phyloP scores from a whole-genome alignment of 768 basidiomycete genomes.

The Gloeostereum incarnatum region DNA sequence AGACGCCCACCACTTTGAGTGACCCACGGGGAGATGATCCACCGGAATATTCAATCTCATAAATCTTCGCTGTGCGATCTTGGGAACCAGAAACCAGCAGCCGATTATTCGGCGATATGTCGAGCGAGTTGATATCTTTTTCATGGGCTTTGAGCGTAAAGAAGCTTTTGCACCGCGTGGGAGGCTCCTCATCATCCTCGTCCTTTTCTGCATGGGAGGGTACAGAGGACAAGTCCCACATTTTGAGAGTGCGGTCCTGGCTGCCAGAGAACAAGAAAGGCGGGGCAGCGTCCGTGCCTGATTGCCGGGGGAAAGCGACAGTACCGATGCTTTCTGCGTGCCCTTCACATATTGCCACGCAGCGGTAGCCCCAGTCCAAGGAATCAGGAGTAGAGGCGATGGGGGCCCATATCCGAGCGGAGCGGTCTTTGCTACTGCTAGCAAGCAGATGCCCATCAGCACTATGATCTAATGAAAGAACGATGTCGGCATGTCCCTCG shows the following conservation, averaged over 20 bases:
- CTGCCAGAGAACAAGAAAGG: slow-evolving; percentile 90
- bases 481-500: slow-evolving; percentile 85
- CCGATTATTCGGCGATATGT: slow-evolving; percentile 83
- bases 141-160: slow-evolving; percentile 90
- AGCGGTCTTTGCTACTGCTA: slow-evolving; percentile 88
- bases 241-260: slow-evolving; percentile 96
- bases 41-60: slow-evolving; percentile 55
- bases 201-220: slow-evolving; percentile 19
- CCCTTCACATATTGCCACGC: slow-evolving; percentile 84
- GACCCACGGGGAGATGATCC: slow-evolving; percentile 49
- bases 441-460: slow-evolving; percentile 64
- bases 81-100: slow-evolving; percentile 92
- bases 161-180: slow-evolving; percentile 60
- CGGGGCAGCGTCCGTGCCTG: slow-evolving; percentile 20
- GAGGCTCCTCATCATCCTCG: no score
- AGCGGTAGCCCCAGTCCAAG: slow-evolving; percentile 48
- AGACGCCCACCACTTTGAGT: slow-evolving; percentile 71
- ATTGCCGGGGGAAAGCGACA: slow-evolving; percentile 66
- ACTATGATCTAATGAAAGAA: slow-evolving; percentile 73
- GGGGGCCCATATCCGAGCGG: slow-evolving; percentile 77
- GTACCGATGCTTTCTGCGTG: slow-evolving; percentile 94
- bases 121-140: slow-evolving; percentile 97
- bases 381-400: slow-evolving; percentile 9
- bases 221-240: slow-evolving; percentile 83
- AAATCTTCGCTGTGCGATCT: slow-evolving; percentile 91